Conservation (phyloP, 2,329 filamentous ascomycete genomes). For the Apiospora kogelbergensis region DNA sequence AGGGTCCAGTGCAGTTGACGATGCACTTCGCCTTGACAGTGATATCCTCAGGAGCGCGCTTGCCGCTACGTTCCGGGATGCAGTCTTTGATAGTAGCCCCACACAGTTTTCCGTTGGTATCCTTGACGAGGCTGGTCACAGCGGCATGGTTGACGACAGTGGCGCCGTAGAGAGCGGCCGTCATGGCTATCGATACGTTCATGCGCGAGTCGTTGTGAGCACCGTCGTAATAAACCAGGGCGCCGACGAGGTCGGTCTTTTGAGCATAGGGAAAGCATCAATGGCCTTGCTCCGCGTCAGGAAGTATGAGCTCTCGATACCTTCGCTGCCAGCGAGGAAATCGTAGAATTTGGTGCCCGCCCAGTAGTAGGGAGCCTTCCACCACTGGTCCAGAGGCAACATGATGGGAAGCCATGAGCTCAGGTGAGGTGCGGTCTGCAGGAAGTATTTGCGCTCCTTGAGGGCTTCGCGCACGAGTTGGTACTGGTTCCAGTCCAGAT, state of each 20-base stretch:
- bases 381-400: constrained; percentile 74
- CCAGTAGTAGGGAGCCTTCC: constrained; percentile 78
- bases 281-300: constrained; percentile 82
- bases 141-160: constrained; percentile 84
- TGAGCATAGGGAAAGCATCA: constrained; percentile 86
- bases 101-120: constrained; percentile 68
- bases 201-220: constrained; percentile 91
- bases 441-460: constrained; percentile 72
- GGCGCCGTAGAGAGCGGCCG: constrained; percentile 80
- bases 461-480: constrained; percentile 70
- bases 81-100: constrained; percentile 74
- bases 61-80: constrained; percentile 64
- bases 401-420: constrained; percentile 75
- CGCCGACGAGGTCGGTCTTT: constrained; percentile 76
- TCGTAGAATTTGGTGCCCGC: constrained; percentile 81
- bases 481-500: constrained; percentile 73
- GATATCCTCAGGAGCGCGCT: constrained; percentile 58
- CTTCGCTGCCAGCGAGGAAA: constrained; percentile 79
- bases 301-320: constrained; percentile 88
- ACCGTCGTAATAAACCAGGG: constrained; percentile 88
- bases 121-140: constrained; percentile 74
- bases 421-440: constrained; percentile 73
- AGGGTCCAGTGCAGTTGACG: constrained; percentile 87
- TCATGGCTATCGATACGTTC: constrained; percentile 88
- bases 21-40: constrained; percentile 75